Conservation (phyloP, 371 early-diverging fungal genomes). For the Apophysomyces sp. region DNA sequence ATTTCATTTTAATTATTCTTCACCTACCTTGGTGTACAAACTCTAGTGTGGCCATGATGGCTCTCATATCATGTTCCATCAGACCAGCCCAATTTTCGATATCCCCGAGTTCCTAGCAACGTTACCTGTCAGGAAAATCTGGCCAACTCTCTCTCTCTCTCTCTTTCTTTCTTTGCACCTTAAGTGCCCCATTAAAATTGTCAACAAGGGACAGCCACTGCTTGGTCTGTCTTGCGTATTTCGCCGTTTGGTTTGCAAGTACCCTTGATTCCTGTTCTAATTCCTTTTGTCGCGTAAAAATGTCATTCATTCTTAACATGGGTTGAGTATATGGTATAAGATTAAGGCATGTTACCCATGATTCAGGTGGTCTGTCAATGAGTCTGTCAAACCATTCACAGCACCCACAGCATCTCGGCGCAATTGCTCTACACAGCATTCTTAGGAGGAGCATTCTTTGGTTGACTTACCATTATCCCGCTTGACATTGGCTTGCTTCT, state of each 20-base stretch:
- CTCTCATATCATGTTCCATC: constrained; percentile 27
- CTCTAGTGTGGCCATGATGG: constrained; percentile 28
- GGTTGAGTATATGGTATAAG: background rate
- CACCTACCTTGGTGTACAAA: constrained; percentile 30
- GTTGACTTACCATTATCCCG: constrained; percentile 34
- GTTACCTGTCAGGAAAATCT: background rate
- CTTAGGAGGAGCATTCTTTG: background rate
- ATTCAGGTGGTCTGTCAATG: constrained; percentile 55
- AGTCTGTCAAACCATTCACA: constrained; percentile 50
- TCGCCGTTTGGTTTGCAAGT: constrained; percentile 46
- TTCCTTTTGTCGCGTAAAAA: constrained; percentile 60
- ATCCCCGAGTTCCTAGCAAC: constrained; percentile 71
- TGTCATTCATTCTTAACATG: constrained; percentile 43
- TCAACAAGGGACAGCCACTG: constrained; percentile 64
- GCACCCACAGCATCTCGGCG: constrained; percentile 49
- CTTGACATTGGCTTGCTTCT: constrained; percentile 31
- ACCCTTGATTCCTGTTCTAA: constrained; percentile 57
- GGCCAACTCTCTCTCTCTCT: too few species aligned
- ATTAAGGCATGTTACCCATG: constrained; percentile 31
- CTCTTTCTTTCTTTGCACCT: constrained; percentile 32
- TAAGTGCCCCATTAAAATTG: constrained; percentile 59
- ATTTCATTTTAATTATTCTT: background rate
- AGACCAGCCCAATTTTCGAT: constrained; percentile 80
- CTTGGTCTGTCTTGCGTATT: constrained; percentile 56
- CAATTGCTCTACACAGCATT: constrained; percentile 40